Conservation (phyloP, 768 basidiomycete species). For the Cystofilobasidium macerans region DNA sequence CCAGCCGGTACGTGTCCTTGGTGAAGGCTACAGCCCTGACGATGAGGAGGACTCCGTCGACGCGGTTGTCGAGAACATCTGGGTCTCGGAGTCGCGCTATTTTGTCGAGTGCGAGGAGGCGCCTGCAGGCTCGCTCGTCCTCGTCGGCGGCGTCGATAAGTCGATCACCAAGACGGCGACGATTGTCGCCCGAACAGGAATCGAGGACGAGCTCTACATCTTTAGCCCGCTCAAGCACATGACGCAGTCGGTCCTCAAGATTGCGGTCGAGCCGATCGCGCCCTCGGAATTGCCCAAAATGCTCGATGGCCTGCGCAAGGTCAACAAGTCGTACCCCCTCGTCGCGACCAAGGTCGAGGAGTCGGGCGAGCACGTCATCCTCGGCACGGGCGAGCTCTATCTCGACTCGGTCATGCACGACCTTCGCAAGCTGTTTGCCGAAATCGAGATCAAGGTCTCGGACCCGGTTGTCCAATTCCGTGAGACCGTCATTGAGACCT, state of each 20-base stretch:
- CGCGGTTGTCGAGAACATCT: conserved; percentile 68
- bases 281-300: conserved; percentile 98
- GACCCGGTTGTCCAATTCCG: conserved; percentile 98
- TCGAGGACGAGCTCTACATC: conserved; percentile 80
- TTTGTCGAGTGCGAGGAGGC: conserved; percentile 79
- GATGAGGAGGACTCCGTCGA: conserved; percentile 98
- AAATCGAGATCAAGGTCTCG: conserved; percentile 99
- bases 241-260: conserved; percentile 91
- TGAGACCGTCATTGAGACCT: conserved; percentile 95
- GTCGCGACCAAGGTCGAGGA: conserved; percentile 94
- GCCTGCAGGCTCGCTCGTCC: conserved; percentile 81
- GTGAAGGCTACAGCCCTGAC: conserved; percentile 95
- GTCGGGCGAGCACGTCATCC: conserved; percentile 90
- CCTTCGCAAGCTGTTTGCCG: conserved; percentile 76
- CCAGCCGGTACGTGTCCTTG: conserved; percentile 81
- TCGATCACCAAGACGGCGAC: conserved; percentile 95
- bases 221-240: conserved; percentile 94
- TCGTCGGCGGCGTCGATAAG: conserved; percentile 83
- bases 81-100: conserved; percentile 90
- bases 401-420: conserved; percentile 97
- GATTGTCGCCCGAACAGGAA: conserved; percentile 50
- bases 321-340: conserved; percentile 96
- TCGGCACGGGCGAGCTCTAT: conserved; percentile 94
- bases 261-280: conserved; percentile 94
- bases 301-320: conserved; percentile 87